Conservation (phyloP, 2,329 filamentous ascomycete genomes). For the Trichoderma semiorbis region DNA sequence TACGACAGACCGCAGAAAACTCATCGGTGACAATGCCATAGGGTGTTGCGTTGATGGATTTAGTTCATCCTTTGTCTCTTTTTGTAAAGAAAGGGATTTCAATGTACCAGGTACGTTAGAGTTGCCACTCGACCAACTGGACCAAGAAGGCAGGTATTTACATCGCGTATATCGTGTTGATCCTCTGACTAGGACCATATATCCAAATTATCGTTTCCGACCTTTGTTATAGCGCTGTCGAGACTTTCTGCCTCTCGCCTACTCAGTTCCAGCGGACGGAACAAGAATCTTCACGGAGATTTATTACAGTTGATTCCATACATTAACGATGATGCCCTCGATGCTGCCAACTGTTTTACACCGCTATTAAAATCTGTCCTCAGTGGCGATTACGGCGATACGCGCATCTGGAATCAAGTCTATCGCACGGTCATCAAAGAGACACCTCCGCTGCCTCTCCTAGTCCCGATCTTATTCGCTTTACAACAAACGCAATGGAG, state of each 20-base stretch:
- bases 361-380: too few species aligned
- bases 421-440: too few species aligned
- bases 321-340: constrained; percentile 1
- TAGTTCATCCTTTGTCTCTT: background rate
- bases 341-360: too few species aligned
- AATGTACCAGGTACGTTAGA: too few species aligned
- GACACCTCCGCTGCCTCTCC: too few species aligned
- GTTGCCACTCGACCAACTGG: too few species aligned
- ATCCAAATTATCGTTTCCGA: background rate
- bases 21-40: constrained; percentile 27
- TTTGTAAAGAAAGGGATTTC: constrained; percentile 20
- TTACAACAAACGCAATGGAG: constrained; percentile 29
- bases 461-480: constrained; percentile 16
- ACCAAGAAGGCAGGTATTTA: too few species aligned
- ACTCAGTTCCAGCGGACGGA: background rate
- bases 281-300: background rate
- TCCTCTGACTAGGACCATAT: too few species aligned
- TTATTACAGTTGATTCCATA: constrained; percentile 2
- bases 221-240: background rate
- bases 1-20: background rate
- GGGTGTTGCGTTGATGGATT: rapidly evolving
- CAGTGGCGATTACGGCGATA: too few species aligned
- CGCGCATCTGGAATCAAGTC: too few species aligned
- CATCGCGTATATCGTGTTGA: too few species aligned
- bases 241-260: background rate